A percentile compares a stretch with the other conserved stretches of the same genome.
Conservation (phyloP, 306 rosid species). For the peach (Prunus persica) region Prunus_persica_NCBIv2 NC_034011.1:22291501-22292000, state of each 20-base stretch:
- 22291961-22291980: constrained; percentile 90
- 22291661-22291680: constrained; percentile 90
- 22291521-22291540: constrained; percentile 93
- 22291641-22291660: constrained; percentile 70
- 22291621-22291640: constrained; percentile 77
- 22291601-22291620: constrained; percentile 56
- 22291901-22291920: constrained; percentile 85
- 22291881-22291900: constrained; percentile 97
- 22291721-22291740: constrained; percentile 92
- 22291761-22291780: constrained; percentile 89
- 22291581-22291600: constrained; percentile 53
- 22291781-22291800: constrained; percentile 96
- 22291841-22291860: constrained; percentile 96
- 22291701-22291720: constrained; percentile 72
- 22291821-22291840: constrained; percentile 89
- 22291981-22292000: constrained; percentile 76
- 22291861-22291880: constrained; percentile 95
- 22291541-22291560: constrained; percentile 79
- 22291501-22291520: constrained; percentile 61
- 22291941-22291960: constrained; percentile 93
- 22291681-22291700: constrained; percentile 72
- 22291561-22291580: constrained; percentile 77
- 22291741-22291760: constrained; percentile 74
- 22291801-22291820: constrained; percentile 98
- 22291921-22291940: constrained; percentile 89